Base-by-base conservation (phyloP, 441 rosid species). In the Macaranga tanarius region DNA sequence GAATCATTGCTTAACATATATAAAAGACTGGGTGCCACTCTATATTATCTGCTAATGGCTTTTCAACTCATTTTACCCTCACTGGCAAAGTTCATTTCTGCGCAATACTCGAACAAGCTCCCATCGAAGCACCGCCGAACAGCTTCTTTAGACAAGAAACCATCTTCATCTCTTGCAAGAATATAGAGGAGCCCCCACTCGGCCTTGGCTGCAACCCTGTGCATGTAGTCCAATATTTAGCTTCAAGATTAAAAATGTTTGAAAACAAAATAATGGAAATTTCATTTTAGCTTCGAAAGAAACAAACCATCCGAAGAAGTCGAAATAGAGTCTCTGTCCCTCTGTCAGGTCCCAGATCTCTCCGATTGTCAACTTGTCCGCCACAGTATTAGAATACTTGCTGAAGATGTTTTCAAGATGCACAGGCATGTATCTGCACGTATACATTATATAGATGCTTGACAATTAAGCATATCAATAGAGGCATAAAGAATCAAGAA, bases 111-210 rank as follows among this genome's bases (percentile, higher is more conserved):
- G 51, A 92, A 94, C 77, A 94, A 80, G 66, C 90, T 87, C 50
- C 97, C 99, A 62, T 94, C 97, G 64, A 76, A 89, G 62, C 88
- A 85, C 38, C 89, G 82, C 65, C 99, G 84, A 28, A 80, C 71
- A 10, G 94, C 97, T 83, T 94, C 97, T 81, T 90, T 90, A 0
- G 87, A 79, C 61, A 88, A 73, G 60, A 79, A 84, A 8, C 97
- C 97, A 15, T 86, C 90, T 11, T 84, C 86, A 9, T 92, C 97
- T 78, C 82, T 88, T 0, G 97, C 97, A 25, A 90, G 84, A 50
- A 75, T 57, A 56, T 87, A 87, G 20, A 92, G 82, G 28, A 86
- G 7, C 0, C 76, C 0, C 97, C 97, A 89, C 79, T 90, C 97
- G 7, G 66, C 26, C 85, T 88, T 92, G 6, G 80, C 71, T 2